Evolutionary conservation across 345 rosid species (phyloP).

Genomic region (Arabidopsis thaliana): TAIR10.1 NC_003071.7:12242501-12243000

Average conservation of each 20-base stretch:
- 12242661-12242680: background rate
- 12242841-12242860: too few relatives aligned
- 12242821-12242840: background rate
- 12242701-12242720: constrained; percentile 20
- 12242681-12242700: background rate
- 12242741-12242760: background rate
- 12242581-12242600: constrained; percentile 42
- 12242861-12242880: too few relatives aligned
- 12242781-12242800: background rate
- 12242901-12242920: too few relatives aligned
- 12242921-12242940: too few relatives aligned
- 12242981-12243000: too few relatives aligned
- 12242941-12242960: too few relatives aligned
- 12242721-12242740: background rate
- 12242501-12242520: constrained; percentile 27
- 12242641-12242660: background rate
- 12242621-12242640: constrained; percentile 6
- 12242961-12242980: too few relatives aligned
- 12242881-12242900: too few relatives aligned
- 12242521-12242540: constrained; percentile 15
- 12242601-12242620: constrained; percentile 33
- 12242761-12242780: too few relatives aligned
- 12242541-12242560: constrained; percentile 40
- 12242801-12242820: background rate
- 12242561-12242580: constrained; percentile 50